phyloP scores from a whole-genome alignment of 768 basidiomycete species.

The Pisolithus tinctorius region DNA sequence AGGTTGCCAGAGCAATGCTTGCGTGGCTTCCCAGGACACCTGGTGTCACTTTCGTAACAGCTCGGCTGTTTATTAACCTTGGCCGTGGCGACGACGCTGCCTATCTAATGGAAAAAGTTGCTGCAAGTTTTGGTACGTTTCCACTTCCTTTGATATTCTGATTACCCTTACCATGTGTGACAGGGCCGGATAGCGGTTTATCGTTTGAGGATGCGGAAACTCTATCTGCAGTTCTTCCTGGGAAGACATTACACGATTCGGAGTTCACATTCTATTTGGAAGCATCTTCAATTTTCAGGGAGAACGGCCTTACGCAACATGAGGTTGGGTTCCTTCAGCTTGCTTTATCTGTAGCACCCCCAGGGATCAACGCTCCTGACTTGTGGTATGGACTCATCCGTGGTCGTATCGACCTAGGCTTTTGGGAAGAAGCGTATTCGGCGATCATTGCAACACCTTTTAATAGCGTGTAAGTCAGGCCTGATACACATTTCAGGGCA shows the following conservation, averaged over 20 bases:
- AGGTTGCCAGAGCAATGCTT: conserved; percentile 56
- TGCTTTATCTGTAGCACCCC: conserved; percentile 65
- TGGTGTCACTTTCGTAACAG: conserved; percentile 66
- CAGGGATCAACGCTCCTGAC: conserved; percentile 48
- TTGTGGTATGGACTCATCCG: conserved; percentile 78
- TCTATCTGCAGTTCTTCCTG: conserved; percentile 55
- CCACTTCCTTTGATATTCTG: conserved; percentile 2
- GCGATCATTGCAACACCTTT: conserved; percentile 69
- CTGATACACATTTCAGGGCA: conserved; percentile 3
- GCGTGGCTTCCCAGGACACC: conserved; percentile 78
- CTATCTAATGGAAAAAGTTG: conserved; percentile 63
- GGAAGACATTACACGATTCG: conserved; percentile 47
- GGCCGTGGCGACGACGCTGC: conserved; percentile 72
- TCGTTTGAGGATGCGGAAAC: conserved; percentile 59
- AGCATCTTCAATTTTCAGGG: conserved; percentile 67
- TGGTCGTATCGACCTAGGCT: conserved; percentile 62
- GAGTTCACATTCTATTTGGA: conserved; percentile 75
- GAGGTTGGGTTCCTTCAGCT: conserved; percentile 73
- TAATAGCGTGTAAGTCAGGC: conserved; percentile 63
- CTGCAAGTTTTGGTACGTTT: conserved; percentile 64
- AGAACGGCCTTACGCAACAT: conserved; percentile 43
- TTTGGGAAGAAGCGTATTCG: conserved; percentile 86
- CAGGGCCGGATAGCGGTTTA: conserved; percentile 44
- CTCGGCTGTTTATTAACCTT: conserved; percentile 56
- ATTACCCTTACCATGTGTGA: conserved; percentile 6